Evolutionary conservation across 2,329 filamentous ascomycete species (phyloP), one percentile per base, ranked within the genome.

Genomic region (Venturia nashicola): DNA sequence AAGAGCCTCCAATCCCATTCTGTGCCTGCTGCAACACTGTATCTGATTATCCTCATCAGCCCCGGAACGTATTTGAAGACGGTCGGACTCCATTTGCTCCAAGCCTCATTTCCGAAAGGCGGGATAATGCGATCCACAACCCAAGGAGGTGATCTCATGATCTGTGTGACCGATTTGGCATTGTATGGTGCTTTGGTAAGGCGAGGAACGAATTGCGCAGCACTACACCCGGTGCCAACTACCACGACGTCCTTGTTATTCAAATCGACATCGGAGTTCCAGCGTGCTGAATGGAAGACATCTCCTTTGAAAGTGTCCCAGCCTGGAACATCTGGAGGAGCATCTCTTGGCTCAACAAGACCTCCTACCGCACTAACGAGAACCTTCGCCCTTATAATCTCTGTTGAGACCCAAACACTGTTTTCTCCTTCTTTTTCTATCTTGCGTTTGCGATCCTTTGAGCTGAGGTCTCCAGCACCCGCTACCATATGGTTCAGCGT

Each of bases 131-230:
- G 72, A 1, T 80, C 78, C 4, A 78, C 74, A 1, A 83, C 78
- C 82, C 82, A 85, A 1, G 83, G 83, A 12, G 82, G 80, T 16
- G 80, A 80, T 18, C 82, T 74, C 80, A 85, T 83, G 7, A 86
- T 67, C 67, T 86, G 83, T 0, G 82, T 84, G n/a, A 85, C 78
- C 6, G 79, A 80, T 68, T 80, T 83, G 40, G 79, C 81, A 27
- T 77, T 78, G 66, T 76, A 76, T 11, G 77, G 76, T 27, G 75
- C 75, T 51, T 79, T 75, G 3, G 76, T 76, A 6, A 85, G 72
- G 44, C 73, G 69, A 1, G 83, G 82, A 8, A 86, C 78, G 32
- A 85, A 76, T 67, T 86, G 83, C 16, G 80, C 79, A 2, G 82
- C 82, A 67, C 77, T 81, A 68, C 83, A 85, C 14, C 83, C 83